A percentile compares a stretch with the other conserved stretches of the same genome.
Evolutionary conservation across 192 early-diverging fungal species (phyloP).

Genomic region (Rhizoclosmatium sp.): DNA sequence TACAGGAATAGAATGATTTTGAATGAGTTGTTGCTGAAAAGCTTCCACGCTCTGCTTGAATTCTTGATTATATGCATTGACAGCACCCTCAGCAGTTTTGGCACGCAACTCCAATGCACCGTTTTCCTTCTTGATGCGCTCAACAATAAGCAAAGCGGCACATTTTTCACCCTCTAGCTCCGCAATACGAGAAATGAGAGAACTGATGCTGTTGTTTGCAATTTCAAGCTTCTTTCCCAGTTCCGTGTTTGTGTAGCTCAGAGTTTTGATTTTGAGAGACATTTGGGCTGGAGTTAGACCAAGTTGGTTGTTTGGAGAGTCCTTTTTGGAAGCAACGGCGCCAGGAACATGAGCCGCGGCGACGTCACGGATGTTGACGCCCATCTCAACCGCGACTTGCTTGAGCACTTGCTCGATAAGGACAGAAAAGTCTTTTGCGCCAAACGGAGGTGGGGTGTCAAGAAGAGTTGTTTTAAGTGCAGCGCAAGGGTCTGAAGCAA

Average conservation of each 20-base stretch:
- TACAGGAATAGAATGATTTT: neutral
- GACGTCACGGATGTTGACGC: slow-evolving; percentile 17
- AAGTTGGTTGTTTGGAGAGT: neutral
- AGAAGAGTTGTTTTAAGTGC: neutral
- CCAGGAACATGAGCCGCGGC: slow-evolving; percentile 18
- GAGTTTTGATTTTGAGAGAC: slow-evolving; percentile 41
- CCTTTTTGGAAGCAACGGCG: neutral
- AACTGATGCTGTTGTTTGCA: slow-evolving; percentile 8
- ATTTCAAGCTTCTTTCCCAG: slow-evolving; percentile 38
- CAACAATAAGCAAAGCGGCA: neutral
- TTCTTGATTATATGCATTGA: slow-evolving; percentile 24
- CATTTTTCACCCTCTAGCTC: slow-evolving; percentile 24
- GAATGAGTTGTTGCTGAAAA: neutral
- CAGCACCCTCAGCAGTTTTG: slow-evolving; percentile 37
- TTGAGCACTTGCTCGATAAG: slow-evolving; percentile 24
- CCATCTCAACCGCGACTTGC: slow-evolving; percentile 25
- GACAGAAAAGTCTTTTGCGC: slow-evolving; percentile 23
- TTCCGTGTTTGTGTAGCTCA: slow-evolving; percentile 33
- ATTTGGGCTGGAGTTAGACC: slow-evolving; percentile 21
- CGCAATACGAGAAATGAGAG: slow-evolving; percentile 1
- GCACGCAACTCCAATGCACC: slow-evolving; percentile 23
- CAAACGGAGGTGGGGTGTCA: slow-evolving; percentile 34
- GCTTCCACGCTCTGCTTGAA: neutral
- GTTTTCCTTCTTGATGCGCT: slow-evolving; percentile 12
- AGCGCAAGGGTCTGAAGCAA: neutral